Percentiles rank a stretch among this genome's conserved stretches.
phyloP scores from a whole-genome alignment of 495 filamentous ascomycete species.

The Chaetomium tenue region DNA sequence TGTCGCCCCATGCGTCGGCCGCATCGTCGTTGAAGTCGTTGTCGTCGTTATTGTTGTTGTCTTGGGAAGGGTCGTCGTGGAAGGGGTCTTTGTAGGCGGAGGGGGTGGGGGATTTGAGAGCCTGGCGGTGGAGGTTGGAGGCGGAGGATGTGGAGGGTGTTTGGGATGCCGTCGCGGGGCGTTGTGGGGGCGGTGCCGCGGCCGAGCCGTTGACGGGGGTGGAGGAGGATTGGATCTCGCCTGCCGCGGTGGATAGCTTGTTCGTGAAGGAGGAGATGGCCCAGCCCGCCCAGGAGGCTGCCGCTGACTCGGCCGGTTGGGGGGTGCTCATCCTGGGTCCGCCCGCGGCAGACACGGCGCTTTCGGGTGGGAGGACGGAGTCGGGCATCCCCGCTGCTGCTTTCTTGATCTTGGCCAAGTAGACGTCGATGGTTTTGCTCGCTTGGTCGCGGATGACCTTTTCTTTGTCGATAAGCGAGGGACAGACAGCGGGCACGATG shows the following conservation, averaged over 20 bases:
- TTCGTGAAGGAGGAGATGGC: conserved; percentile 99
- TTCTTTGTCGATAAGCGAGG: conserved; percentile 77
- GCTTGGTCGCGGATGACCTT: conserved; percentile 91
- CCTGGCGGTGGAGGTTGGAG: conserved; percentile 54
- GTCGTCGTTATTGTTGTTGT: neutral
- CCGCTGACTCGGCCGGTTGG: conserved; percentile 55
- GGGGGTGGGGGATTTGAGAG: conserved; percentile 48
- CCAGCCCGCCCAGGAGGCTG: conserved; percentile 79
- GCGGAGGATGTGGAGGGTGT: conserved; percentile 51
- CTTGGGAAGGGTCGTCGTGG: conserved; percentile 28
- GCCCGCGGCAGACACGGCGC: conserved; percentile 42
- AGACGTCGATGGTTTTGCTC: conserved; percentile 85
- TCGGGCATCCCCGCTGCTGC: conserved; percentile 77
- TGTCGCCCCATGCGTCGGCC: conserved; percentile 69
- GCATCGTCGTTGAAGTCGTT: conserved; percentile 32
- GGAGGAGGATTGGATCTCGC: conserved; percentile 64
- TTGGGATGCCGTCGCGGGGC: conserved; percentile 27
- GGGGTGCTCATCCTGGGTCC: conserved; percentile 71
- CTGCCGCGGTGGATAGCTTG: conserved; percentile 76
- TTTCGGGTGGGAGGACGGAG: conserved; percentile 56
- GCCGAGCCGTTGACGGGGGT: conserved; percentile 29
- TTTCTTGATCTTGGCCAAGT: conserved; percentile 79
- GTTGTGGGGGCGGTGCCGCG: conserved; percentile 22
- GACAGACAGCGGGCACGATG: conserved; percentile 79
- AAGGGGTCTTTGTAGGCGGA: conserved; percentile 45